A percentile compares a stretch with the other conserved stretches of the same genome.
Evolutionary conservation across 2,329 filamentous ascomycete species (phyloP).

Genomic region (Falciphora oryzae): DNA sequence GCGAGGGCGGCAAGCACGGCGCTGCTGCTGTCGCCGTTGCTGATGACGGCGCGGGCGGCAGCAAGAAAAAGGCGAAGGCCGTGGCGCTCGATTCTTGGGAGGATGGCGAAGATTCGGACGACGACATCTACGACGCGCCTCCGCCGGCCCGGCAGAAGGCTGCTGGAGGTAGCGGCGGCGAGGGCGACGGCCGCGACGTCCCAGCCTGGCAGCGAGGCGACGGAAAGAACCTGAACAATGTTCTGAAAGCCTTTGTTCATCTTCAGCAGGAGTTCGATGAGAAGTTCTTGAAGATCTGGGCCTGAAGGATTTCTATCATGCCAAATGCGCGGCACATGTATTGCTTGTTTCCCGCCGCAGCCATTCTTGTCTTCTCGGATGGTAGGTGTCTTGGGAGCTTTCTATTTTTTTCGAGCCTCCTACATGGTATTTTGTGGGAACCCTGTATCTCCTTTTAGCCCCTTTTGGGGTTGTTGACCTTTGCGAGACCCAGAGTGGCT

Average conservation of each 20-base stretch:
- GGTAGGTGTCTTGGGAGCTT: no score
- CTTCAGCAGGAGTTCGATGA: slow-evolving; percentile 55
- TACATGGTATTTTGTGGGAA: no score
- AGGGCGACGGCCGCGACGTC: neutral
- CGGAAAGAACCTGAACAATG: slow-evolving; percentile 43
- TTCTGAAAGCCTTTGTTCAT: slow-evolving; percentile 52
- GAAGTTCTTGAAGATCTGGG: slow-evolving; percentile 59
- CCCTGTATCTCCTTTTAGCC: no score
- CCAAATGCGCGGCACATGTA: no score
- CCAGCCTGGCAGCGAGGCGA: slow-evolving; percentile 24
- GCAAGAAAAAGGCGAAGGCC: slow-evolving; percentile 26
- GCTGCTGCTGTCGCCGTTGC: slow-evolving; percentile 18
- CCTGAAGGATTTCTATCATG: slow-evolving; percentile 28
- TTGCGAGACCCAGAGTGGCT: no score
- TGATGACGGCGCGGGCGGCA: slow-evolving; percentile 2
- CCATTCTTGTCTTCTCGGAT: no score
- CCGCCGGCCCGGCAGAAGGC: slow-evolving; percentile 19
- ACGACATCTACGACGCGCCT: slow-evolving; percentile 23
- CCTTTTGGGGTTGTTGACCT: no score
- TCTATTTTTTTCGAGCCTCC: no score
- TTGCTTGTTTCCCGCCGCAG: no score
- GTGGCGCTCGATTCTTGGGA: slow-evolving; percentile 40
- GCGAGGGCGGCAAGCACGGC: slow-evolving; percentile 37
- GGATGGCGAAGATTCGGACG: slow-evolving; percentile 38
- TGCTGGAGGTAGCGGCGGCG: slow-evolving; percentile 19